Percentiles rank a stretch among this genome's conserved stretches.
Conservation (phyloP, 352 stramenopile species). For the Globisporangium recalcitrans region DNA sequence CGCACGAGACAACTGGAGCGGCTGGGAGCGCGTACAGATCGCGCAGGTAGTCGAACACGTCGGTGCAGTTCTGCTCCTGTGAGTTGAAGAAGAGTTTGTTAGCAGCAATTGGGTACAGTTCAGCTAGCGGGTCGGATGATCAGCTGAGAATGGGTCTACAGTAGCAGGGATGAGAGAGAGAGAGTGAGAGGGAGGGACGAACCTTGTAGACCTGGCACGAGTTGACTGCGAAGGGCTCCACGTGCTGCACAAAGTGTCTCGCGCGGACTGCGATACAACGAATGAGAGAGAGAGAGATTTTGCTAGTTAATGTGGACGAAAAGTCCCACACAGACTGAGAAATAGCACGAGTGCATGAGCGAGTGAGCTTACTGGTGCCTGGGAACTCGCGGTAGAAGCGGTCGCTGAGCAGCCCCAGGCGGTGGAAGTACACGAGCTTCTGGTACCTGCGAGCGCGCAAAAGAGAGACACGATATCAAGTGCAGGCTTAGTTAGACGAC, state of each 20-base stretch:
- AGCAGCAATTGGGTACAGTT: neutral
- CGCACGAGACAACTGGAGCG: conserved; percentile 27
- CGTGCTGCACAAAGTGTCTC: conserved; percentile 54
- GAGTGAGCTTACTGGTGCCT: conserved; percentile 43
- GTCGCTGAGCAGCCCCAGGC: conserved; percentile 58
- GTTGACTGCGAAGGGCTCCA: conserved; percentile 58
- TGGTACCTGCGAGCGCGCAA: conserved; percentile 37
- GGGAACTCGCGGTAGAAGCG: conserved; percentile 62
- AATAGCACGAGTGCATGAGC: neutral
- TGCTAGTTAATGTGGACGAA: too few relatives aligned
- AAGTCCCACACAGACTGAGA: neutral
- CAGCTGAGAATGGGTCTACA: neutral
- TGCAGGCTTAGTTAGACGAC: too few relatives aligned
- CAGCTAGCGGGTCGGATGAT: neutral
- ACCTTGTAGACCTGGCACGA: conserved; percentile 49
- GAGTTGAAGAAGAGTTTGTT: neutral
- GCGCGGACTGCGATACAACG: conserved; percentile 29
- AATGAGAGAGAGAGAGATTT: neutral
- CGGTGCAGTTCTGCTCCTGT: conserved; percentile 51
- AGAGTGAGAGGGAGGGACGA: conserved; percentile 6
- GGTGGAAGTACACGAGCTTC: conserved; percentile 70
- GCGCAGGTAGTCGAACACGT: conserved; percentile 63
- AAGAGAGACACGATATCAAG: too few relatives aligned
- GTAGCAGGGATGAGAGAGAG: neutral
- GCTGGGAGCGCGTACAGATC: conserved; percentile 42